phyloP scores from a whole-genome alignment of 129 eudicot species.

The Tanacetum coccineum region DNA sequence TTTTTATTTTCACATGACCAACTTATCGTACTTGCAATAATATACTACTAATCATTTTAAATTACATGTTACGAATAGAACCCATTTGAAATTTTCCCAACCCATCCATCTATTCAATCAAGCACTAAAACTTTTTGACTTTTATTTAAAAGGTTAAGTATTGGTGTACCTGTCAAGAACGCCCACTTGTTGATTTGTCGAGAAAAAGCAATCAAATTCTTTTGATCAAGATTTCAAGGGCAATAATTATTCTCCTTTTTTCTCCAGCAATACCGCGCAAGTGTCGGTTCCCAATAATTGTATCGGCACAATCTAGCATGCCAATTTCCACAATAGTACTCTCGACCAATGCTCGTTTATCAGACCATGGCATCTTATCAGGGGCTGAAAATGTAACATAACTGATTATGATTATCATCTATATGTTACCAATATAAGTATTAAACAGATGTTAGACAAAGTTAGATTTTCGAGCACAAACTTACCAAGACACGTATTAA shows the following conservation, averaged over 20 bases:
- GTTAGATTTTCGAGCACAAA: no score
- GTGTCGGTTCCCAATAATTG: conserved; percentile 94
- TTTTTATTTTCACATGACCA: no score
- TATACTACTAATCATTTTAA: no score
- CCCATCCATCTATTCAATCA: no score
- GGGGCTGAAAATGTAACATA: conserved; percentile 68
- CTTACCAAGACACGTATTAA: no score
- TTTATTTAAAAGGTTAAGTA: background rate
- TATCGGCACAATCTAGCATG: conserved; percentile 95
- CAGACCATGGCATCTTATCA: conserved; percentile 75
- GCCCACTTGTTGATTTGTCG: conserved; percentile 97
- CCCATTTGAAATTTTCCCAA: no score
- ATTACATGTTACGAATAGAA: no score
- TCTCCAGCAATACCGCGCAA: conserved; percentile 96
- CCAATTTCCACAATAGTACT: conserved; percentile 98
- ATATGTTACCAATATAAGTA: no score
- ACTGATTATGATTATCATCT: conserved; percentile 89
- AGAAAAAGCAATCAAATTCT: conserved; percentile 92
- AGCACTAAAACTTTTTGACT: no score
- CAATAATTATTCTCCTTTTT: conserved; percentile 78
- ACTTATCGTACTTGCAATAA: no score
- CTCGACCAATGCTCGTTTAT: conserved; percentile 73
- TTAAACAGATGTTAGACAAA: no score
- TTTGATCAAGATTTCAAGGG: no score
- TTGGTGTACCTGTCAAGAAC: conserved; percentile 71